Base-by-base conservation (phyloP, 139 green algal genomes). In the Medakamo hakoo region DNA sequence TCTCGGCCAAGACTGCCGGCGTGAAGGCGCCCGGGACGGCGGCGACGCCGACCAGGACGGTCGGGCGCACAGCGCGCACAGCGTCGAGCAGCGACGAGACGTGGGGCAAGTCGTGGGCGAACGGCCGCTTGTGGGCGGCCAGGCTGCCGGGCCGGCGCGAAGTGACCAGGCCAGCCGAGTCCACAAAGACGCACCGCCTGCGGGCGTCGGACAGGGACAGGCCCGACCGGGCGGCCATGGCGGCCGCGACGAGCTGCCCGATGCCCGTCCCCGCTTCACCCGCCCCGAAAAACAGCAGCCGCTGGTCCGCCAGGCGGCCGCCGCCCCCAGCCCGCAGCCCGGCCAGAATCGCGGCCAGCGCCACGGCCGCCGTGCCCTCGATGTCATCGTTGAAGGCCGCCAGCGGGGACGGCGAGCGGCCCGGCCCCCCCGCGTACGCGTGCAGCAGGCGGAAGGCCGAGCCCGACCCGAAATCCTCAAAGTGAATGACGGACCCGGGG, bases 301-400 rank as follows among this genome's bases (percentile, higher is more conserved):
- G 68, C 68, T 88, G 79, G 4, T 86, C 71, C 21, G 55, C 29
- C 26, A 90, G 71, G 24, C 28, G 55, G 29, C 26, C 66, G 56
- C 72, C 71, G 2, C 68, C 80, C 40, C 9, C 40, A 24, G 76
- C 72, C 4, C 83, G 65, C 57, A 88, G 73, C 20, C 82, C 82
- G 0, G 69, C 71, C 29, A 95, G 76, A 40, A 96, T 21, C 0
- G 81, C 85, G 1, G 86, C 82, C 52, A 95, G 68, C 2, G 78
- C 81, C 49, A 96, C 84, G 67, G 73, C 77, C 0, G 87, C 88
- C 1, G 88, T 95, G 56, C 83, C 85, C 69, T 93, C 80, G 27
- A 83, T 80, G 60, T 82, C 89, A 63, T 96, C 90, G 70, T 97
- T 97, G 76, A 97, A 97, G 30, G 66, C 82, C 65, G 76, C 81